A percentile compares a stretch with the other conserved stretches of the same genome.
Evolutionary conservation across 2,329 filamentous ascomycete species (phyloP).

Genomic region (Claviceps sp.): DNA sequence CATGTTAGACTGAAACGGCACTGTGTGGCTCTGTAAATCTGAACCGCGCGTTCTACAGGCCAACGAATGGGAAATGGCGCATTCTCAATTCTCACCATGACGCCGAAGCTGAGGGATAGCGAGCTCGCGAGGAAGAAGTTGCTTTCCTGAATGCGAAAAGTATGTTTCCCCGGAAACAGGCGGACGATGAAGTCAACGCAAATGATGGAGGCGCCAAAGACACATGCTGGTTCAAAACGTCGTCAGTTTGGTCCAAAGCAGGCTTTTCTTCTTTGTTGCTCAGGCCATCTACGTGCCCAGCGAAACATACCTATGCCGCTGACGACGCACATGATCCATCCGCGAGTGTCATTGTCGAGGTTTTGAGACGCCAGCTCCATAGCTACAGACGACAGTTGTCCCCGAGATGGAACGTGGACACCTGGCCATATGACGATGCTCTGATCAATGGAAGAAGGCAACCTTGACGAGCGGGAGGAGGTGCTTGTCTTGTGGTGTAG

Average conservation of each 20-base stretch:
- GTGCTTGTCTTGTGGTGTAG: no score
- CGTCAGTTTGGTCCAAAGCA: not conserved
- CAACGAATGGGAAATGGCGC: not conserved
- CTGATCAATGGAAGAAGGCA: not conserved
- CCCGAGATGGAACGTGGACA: not conserved
- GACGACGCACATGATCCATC: conserved; percentile 86
- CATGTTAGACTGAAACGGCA: not conserved
- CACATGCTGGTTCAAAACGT: conserved; percentile 35
- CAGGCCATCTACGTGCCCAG: not conserved
- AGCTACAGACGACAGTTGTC: conserved; percentile 8
- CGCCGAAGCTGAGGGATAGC: conserved; percentile 83
- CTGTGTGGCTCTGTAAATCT: no score
- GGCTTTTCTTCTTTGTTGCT: no score
- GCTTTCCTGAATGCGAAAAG: conserved; percentile 82
- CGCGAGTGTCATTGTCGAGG: conserved; percentile 69
- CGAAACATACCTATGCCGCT: conserved; percentile 53
- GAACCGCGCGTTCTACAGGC: not conserved
- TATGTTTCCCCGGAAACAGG: conserved; percentile 55
- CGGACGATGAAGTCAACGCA: conserved; percentile 72
- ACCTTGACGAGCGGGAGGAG: not conserved
- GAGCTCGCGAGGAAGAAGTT: conserved; percentile 79
- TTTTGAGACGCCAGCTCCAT: conserved; percentile 25
- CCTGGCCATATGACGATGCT: not conserved
- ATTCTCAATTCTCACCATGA: conserved; percentile 53
- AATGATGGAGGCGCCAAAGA: conserved; percentile 70